These are phyloP conservation scores for Cutaneotrichosporon sp. DNA, from an alignment of 1,284 basidiomycete species.

Conservation along the genomic window DNA sequence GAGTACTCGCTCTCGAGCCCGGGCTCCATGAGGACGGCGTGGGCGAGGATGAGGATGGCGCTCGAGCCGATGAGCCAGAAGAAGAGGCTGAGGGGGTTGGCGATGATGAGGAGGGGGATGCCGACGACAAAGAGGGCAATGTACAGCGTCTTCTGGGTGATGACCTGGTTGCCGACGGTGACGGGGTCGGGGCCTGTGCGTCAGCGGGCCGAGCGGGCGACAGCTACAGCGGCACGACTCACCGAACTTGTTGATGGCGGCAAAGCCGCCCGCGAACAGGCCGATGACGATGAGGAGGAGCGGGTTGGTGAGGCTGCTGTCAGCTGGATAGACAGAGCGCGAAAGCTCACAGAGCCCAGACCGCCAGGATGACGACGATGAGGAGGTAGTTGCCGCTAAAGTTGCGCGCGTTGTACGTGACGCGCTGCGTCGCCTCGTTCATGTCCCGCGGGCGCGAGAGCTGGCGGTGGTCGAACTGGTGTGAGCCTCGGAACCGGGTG, in stretches of 20 bases:
- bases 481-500: too few species aligned
- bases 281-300: slow-evolving; percentile 74
- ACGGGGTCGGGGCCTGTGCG: slow-evolving; percentile 25
- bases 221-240: slow-evolving; percentile 41
- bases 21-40: slow-evolving; percentile 58
- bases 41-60: slow-evolving; percentile 54
- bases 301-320: slow-evolving; percentile 64
- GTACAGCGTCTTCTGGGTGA: slow-evolving; percentile 61
- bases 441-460: slow-evolving; percentile 71
- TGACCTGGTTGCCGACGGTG: slow-evolving; percentile 43
- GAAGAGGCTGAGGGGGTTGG: slow-evolving; percentile 34
- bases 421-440: slow-evolving; percentile 65
- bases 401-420: slow-evolving; percentile 88
- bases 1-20: slow-evolving; percentile 46
- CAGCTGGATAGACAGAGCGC: slow-evolving; percentile 26
- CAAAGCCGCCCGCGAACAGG: slow-evolving; percentile 86
- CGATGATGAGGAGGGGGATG: slow-evolving; percentile 35
- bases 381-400: slow-evolving; percentile 86
- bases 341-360: slow-evolving; percentile 88
- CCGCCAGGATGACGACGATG: slow-evolving; percentile 71
- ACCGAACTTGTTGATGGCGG: slow-evolving; percentile 85
- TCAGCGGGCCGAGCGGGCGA: background rate
- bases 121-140: slow-evolving; percentile 54
- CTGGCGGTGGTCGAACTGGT: slow-evolving; percentile 78
- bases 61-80: slow-evolving; percentile 41